Percentiles rank a stretch among this genome's conserved stretches.
phyloP scores from a whole-genome alignment of 495 filamentous ascomycete species.

The Apodospora peruviana region DNA sequence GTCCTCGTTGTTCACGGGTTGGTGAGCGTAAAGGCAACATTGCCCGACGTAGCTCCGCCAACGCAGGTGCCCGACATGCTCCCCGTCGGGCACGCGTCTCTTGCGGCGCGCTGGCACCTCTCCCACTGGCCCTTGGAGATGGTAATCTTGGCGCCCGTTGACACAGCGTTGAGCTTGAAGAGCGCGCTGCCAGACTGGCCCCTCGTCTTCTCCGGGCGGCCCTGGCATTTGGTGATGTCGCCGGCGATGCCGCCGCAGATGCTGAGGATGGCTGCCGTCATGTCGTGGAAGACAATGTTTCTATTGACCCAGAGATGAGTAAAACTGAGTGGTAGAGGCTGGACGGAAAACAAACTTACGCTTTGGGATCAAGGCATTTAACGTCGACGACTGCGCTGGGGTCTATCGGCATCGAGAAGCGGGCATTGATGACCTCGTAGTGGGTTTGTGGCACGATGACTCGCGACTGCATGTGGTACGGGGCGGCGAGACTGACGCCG shows the following conservation, averaged over 20 bases:
- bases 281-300: constrained; percentile 46
- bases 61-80: constrained; percentile 39
- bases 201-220: constrained; percentile 28
- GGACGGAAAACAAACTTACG: constrained; percentile 19
- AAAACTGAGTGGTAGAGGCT: not conserved
- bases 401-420: constrained; percentile 26
- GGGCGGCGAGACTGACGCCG: constrained; percentile 11
- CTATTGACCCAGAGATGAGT: constrained; percentile 17
- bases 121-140: constrained; percentile 48
- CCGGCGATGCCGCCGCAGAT: constrained; percentile 51
- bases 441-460: constrained; percentile 25
- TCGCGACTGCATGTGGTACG: constrained; percentile 14
- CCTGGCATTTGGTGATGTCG: constrained; percentile 36
- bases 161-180: constrained; percentile 36
- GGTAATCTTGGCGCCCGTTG: constrained; percentile 38
- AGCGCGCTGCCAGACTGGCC: constrained; percentile 42
- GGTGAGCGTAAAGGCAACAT: constrained; percentile 42
- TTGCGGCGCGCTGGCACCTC: constrained; percentile 42
- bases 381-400: constrained; percentile 28
- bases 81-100: constrained; percentile 42
- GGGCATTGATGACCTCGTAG: constrained; percentile 30
- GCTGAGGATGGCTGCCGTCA: constrained; percentile 46
- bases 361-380: constrained; percentile 28
- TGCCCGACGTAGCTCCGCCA: constrained; percentile 42
- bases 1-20: constrained; percentile 9